Percentiles rank a stretch among this genome's conserved stretches.
Conservation (phyloP, 169 alveolate species). For the Plasmodium vivax region DNA sequence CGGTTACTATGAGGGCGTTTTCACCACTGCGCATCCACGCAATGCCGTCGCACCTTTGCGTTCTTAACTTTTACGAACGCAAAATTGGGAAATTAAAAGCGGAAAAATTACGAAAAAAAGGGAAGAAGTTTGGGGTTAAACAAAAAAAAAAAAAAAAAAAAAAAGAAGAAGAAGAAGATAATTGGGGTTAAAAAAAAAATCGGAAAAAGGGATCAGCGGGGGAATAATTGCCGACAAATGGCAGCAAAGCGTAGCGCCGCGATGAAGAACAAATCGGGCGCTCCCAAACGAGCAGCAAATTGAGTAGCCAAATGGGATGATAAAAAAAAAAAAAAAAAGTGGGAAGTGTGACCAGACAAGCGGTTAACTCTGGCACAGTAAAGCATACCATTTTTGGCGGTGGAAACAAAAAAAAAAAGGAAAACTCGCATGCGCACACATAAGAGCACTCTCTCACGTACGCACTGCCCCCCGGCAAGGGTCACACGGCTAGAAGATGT, state of each 20-base stretch:
- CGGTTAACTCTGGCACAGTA: not conserved
- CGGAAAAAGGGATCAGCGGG: not conserved
- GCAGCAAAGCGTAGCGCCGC: not conserved
- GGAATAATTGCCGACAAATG: not conserved
- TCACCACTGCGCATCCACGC: not conserved
- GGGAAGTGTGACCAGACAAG: not conserved
- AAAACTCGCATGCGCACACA: not conserved
- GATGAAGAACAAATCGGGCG: not conserved
- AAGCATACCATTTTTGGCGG: not conserved
- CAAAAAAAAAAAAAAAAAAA: too few relatives aligned
- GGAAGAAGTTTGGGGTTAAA: too few relatives aligned
- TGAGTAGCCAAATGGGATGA: not conserved
- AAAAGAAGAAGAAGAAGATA: not conserved
- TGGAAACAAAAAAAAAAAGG: not conserved
- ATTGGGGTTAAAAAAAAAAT: not conserved
- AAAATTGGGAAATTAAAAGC: not conserved
- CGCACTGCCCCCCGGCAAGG: not conserved
- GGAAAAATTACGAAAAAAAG: not conserved
- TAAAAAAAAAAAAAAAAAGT: not conserved
- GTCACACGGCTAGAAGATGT: conserved; percentile 10
- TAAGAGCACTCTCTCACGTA: not conserved
- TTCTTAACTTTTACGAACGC: not conserved
- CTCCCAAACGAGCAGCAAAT: not conserved
- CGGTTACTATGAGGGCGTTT: not conserved
- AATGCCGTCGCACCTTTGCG: not conserved